Evolutionary conservation across 306 rosid genomes (phyloP).

Genomic region (Echinosophora koreensis): DNA sequence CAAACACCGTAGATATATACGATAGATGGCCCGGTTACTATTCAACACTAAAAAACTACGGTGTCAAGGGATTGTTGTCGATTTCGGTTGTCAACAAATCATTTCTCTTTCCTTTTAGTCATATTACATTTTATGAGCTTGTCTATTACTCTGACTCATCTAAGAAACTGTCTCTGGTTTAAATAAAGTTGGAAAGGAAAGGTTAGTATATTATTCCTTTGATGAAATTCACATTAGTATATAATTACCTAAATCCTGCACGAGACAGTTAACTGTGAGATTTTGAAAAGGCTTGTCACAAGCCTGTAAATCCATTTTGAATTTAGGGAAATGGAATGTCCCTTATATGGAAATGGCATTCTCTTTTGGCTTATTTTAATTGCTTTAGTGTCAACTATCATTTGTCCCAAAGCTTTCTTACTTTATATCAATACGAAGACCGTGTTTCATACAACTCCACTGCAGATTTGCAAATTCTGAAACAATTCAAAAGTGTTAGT

Average conservation of each 20-base stretch:
- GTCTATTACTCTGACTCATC: neutral
- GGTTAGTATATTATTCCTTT: neutral
- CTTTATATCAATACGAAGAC: neutral
- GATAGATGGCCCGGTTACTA: too few relatives aligned
- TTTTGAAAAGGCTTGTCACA: neutral
- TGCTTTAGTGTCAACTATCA: neutral
- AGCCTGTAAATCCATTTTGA: neutral
- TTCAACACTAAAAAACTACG: too few relatives aligned
- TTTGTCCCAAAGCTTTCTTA: neutral
- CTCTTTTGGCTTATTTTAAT: conserved; percentile 3
- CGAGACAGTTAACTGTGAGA: conserved; percentile 17
- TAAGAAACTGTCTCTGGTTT: neutral
- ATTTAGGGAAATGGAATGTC: neutral
- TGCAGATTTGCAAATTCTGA: neutral
- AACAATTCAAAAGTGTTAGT: neutral
- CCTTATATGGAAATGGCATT: neutral
- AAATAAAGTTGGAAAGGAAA: neutral
- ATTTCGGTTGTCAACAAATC: too few relatives aligned
- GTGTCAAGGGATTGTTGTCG: too few relatives aligned
- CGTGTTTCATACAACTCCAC: neutral
- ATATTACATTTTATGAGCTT: conserved; percentile 1
- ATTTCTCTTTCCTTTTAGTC: too few relatives aligned
- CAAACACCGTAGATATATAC: too few relatives aligned
- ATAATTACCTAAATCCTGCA: neutral
- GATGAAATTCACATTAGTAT: neutral